Evolutionary conservation across 768 basidiomycete species (phyloP).

Genomic region (Podaxis sp.): DNA sequence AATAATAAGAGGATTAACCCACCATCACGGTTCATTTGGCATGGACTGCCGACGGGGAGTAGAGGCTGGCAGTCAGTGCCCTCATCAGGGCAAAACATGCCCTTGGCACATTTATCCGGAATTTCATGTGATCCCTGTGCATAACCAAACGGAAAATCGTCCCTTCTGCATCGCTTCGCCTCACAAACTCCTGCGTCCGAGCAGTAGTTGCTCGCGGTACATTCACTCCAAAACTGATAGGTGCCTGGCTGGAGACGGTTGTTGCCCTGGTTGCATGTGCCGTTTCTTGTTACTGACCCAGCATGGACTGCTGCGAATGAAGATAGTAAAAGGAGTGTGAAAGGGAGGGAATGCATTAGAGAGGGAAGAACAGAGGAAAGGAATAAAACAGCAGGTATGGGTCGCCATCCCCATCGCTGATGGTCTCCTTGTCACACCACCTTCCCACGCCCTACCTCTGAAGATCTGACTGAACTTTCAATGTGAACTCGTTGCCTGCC

Average conservation of each 20-base stretch:
- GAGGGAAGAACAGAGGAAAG: slow-evolving; percentile 13
- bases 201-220: slow-evolving; percentile 69
- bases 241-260: slow-evolving; percentile 72
- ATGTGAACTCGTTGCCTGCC: too few species aligned
- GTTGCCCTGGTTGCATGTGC: slow-evolving; percentile 46
- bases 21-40: slow-evolving; percentile 90
- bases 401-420: background rate
- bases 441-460: background rate
- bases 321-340: slow-evolving; percentile 54
- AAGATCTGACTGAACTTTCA: background rate
- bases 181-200: slow-evolving; percentile 46
- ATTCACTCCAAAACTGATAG: slow-evolving; percentile 78
- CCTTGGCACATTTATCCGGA: slow-evolving; percentile 57
- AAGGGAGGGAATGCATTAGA: slow-evolving; percentile 25
- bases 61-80: slow-evolving; percentile 60
- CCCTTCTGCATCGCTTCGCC: slow-evolving; percentile 65
- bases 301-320: slow-evolving; percentile 36
- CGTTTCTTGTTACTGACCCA: slow-evolving; percentile 40
- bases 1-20: slow-evolving; percentile 15
- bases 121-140: slow-evolving; percentile 30
- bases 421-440: background rate
- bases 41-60: slow-evolving; percentile 57
- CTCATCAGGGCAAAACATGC: slow-evolving; percentile 84
- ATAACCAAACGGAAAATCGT: slow-evolving; percentile 77
- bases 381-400: slow-evolving; percentile 8